Conservation (phyloP, 1,139 yeast species). For the Hyphopichia buzzinii region DNA sequence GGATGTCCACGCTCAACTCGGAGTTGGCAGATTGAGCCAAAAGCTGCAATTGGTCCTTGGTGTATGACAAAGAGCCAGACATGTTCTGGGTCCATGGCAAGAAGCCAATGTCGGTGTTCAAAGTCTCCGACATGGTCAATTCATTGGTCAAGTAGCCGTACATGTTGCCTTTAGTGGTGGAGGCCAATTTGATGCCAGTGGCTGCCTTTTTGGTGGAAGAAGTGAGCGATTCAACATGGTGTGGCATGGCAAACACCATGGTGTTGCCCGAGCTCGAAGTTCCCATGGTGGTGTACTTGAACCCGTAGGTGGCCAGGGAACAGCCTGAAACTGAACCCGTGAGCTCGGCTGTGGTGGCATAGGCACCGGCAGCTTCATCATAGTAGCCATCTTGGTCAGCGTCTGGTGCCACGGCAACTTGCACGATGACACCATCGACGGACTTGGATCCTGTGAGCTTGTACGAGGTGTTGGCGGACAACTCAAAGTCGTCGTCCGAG, state of each 20-base stretch:
- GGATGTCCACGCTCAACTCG: constrained; percentile 60
- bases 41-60: constrained; percentile 48
- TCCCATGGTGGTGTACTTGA: constrained; percentile 55
- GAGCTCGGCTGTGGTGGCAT: constrained; percentile 32
- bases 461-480: constrained; percentile 28
- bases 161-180: constrained; percentile 70
- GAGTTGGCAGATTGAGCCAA: constrained; percentile 55
- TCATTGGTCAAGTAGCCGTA: constrained; percentile 53
- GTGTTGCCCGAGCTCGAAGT: constrained; percentile 49
- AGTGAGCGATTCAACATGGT: constrained; percentile 57
- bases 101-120: constrained; percentile 53
- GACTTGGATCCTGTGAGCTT: constrained; percentile 36
- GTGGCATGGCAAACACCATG: constrained; percentile 69
- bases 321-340: constrained; percentile 27
- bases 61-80: constrained; percentile 37
- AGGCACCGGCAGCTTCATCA: constrained; percentile 37
- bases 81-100: constrained; percentile 54
- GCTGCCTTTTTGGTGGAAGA: constrained; percentile 28
- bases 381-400: constrained; percentile 27
- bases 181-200: constrained; percentile 51
- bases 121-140: constrained; percentile 49
- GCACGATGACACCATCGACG: constrained; percentile 51
- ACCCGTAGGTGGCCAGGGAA: constrained; percentile 47
- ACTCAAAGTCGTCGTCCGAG: constrained; percentile 24
- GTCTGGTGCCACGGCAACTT: constrained; percentile 50